Base-by-base conservation (phyloP, 371 early-diverging fungal species). In the Syncephalastrum contaminatum region DNA sequence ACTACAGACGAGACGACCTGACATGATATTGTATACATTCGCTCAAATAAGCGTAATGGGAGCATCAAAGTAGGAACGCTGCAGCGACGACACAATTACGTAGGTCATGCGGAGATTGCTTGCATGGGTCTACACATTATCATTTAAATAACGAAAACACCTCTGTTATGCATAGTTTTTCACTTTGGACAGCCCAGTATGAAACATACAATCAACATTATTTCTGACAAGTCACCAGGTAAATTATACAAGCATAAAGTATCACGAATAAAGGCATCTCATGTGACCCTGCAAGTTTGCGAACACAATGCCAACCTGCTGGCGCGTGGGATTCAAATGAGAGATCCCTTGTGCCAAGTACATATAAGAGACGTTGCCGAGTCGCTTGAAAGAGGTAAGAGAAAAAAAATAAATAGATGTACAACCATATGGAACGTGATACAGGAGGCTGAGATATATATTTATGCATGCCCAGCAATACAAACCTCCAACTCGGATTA, bases 321-420 rank as follows among this genome's bases (percentile, higher is more conserved):
- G 24, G 59, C 55, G 7, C 43, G 57, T 39, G 67, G 67, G 27
- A 56, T 66, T 39, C 36, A 53, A 14, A 18, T 43, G 4, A 27
- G 25, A 16, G 48, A 47, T 14, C 51, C 25, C 12, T 14, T 25
- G 10, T 36, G 48, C 41, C 24, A 62, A 19, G 62, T 66, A 12
- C 53, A 66, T 30, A 59, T 66, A n/a, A 59, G 52, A 39, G 56
- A 62, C 44, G 19, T 66, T 5, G 62, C 62, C 15, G 52, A 59
- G 10, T 15, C 54, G 15, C 59, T 53, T 16, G 27, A 54, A 10
- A 30, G 36, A 49, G 46, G 59, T 51, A 51, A 58, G n/a, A 12
- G 39, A 12, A 20, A 24, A 4, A 36, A 20, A 21, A 40, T 22
- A 20, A 22, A 39, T 21, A 19, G 19, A 30, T 8, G 36, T 8